Percentiles rank a stretch among this genome's conserved stretches.
Evolutionary conservation across 768 basidiomycete genomes (phyloP).

Genomic region (Chiua virens): DNA sequence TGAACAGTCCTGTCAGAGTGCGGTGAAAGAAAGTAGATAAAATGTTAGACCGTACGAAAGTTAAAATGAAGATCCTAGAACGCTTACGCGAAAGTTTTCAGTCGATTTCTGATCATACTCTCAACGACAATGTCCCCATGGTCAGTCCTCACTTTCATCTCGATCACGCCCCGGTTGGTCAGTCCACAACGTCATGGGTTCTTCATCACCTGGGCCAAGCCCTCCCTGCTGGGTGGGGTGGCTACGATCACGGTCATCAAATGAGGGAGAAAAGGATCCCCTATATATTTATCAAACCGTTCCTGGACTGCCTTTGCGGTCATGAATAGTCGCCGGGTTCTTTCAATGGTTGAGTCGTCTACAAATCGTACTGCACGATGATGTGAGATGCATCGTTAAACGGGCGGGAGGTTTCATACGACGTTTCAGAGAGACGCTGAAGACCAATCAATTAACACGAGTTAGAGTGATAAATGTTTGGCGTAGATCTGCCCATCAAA

Average conservation of each 20-base stretch:
- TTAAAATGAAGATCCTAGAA: not conserved
- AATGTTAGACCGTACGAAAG: not conserved
- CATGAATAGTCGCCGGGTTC: slow-evolving; percentile 8
- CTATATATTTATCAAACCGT: slow-evolving; percentile 10
- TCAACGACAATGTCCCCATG: slow-evolving; percentile 3
- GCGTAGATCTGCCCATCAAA: too few relatives aligned
- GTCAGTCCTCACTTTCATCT: slow-evolving; percentile 5
- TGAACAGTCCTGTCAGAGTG: slow-evolving; percentile 5
- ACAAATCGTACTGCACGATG: slow-evolving; percentile 12
- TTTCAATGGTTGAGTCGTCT: slow-evolving; percentile 12
- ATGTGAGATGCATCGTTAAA: slow-evolving; percentile 17
- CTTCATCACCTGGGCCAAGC: not conserved
- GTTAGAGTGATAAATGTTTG: not conserved
- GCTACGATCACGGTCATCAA: not conserved
- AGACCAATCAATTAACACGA: not conserved
- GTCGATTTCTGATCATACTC: slow-evolving; percentile 5
- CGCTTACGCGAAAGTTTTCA: slow-evolving; percentile 10
- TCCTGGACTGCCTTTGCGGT: slow-evolving; percentile 13
- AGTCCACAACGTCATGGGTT: slow-evolving; percentile 9
- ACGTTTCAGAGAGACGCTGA: slow-evolving; percentile 13
- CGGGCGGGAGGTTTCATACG: slow-evolving; percentile 16
- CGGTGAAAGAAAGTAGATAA: not conserved
- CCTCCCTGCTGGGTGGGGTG: not conserved
- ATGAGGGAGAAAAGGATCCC: slow-evolving; percentile 16
- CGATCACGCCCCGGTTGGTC: slow-evolving; percentile 15